Percentiles rank a stretch among this genome's conserved stretches.
Evolutionary conservation across 2,329 filamentous ascomycete species (phyloP).

Genomic region (Fonsecaea pugnacius): DNA sequence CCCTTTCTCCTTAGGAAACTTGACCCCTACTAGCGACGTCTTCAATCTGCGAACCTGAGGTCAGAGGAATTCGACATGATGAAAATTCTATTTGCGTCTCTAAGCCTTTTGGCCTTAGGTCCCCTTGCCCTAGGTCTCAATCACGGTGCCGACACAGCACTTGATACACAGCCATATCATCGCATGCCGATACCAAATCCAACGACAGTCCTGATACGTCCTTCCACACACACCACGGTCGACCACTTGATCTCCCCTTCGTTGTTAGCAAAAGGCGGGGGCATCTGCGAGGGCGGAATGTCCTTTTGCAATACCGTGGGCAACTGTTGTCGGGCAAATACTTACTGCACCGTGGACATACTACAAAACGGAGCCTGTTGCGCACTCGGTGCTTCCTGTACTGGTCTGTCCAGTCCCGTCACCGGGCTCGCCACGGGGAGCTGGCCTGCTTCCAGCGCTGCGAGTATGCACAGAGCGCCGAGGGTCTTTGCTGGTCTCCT

Average conservation of each 20-base stretch:
- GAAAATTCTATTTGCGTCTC: neutral
- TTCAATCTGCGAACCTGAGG: neutral
- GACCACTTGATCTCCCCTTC: neutral
- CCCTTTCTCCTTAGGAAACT: neutral
- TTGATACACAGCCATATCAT: neutral
- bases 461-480: neutral
- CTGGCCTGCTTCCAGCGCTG: neutral
- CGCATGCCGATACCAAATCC: neutral
- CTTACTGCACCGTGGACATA: constrained; percentile 9
- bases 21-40: neutral
- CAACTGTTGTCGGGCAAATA: neutral
- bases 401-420: constrained; percentile 1
- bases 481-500: neutral
- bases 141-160: neutral
- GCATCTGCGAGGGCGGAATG: neutral
- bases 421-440: neutral
- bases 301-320: neutral
- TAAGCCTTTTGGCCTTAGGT: neutral
- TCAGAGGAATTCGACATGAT: neutral
- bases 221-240: neutral
- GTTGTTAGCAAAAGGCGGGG: neutral
- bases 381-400: constrained; percentile 6
- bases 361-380: constrained; percentile 6
- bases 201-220: neutral
- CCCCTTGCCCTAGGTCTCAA: neutral